These are phyloP conservation scores for Pharnaceum exiguum DNA, from an alignment of 148 eudicot species.

Conservation along the genomic window DNA sequence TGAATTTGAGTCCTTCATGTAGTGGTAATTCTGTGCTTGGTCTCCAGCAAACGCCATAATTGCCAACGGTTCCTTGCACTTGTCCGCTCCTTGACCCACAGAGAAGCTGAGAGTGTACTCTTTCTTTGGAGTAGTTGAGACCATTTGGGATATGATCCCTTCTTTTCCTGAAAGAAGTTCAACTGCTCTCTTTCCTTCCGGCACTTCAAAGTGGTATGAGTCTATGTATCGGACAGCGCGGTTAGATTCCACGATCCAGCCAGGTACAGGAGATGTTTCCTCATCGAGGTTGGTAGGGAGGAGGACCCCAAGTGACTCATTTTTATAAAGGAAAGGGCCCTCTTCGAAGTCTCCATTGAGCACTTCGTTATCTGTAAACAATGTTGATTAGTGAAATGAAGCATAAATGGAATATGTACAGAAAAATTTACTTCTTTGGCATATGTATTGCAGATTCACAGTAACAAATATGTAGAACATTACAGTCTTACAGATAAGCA, in stretches of 20 bases:
- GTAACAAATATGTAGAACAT: no score
- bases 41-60: constrained; percentile 96
- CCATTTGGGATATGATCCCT: constrained; percentile 95
- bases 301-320: constrained; percentile 78
- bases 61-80: constrained; percentile 81
- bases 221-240: constrained; percentile 86
- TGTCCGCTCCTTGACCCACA: constrained; percentile 70
- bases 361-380: constrained; percentile 62
- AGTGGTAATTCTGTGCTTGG: constrained; percentile 78
- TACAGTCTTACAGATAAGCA: no score
- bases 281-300: constrained; percentile 92
- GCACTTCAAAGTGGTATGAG: constrained; percentile 70
- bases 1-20: constrained; percentile 54
- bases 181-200: constrained; percentile 79
- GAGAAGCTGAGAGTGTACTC: constrained; percentile 62
- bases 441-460: no score
- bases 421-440: no score
- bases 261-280: constrained; percentile 74
- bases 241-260: constrained; percentile 94
- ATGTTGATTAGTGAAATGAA: background rate
- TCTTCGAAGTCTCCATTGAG: constrained; percentile 91
- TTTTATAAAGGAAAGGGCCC: constrained; percentile 88
- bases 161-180: constrained; percentile 92
- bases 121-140: constrained; percentile 69
- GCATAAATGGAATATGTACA: no score